Percentiles rank a stretch among this genome's conserved stretches.
These are phyloP conservation scores for Fusarium sambucinum DNA, from an alignment of 2,329 filamentous ascomycete species.

Conservation along the genomic window DNA sequence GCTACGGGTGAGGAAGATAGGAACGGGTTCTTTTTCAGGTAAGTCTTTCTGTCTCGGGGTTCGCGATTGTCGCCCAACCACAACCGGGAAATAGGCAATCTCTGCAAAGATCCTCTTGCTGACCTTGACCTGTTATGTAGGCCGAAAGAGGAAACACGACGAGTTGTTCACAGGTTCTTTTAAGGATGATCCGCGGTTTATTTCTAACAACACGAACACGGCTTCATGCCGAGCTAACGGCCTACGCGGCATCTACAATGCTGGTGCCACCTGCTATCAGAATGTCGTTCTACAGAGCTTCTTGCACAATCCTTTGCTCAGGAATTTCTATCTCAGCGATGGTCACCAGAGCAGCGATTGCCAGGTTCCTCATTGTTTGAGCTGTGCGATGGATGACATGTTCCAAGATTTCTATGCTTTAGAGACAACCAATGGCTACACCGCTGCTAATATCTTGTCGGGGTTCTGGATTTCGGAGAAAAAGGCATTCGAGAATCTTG, in stretches of 20 bases:
- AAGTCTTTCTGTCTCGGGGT: constrained; percentile 44
- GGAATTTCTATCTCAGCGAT: constrained; percentile 92
- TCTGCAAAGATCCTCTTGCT: neutral
- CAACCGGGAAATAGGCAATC: neutral
- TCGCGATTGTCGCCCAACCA: neutral
- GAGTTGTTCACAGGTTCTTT: constrained; percentile 74
- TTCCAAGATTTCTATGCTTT: constrained; percentile 78
- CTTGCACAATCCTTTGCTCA: constrained; percentile 90
- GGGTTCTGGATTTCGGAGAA: constrained; percentile 90
- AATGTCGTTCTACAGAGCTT: constrained; percentile 95
- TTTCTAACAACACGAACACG: constrained; percentile 80
- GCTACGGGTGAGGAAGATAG: constrained; percentile 76
- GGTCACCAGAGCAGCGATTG: constrained; percentile 87
- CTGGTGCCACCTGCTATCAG: constrained; percentile 98
- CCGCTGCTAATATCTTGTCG: constrained; percentile 87
- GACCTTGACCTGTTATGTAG: constrained; percentile 49
- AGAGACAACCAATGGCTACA: constrained; percentile 89
- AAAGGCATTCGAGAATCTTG: constrained; percentile 77
- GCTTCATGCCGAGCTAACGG: constrained; percentile 89
- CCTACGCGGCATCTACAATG: constrained; percentile 93
- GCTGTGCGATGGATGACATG: constrained; percentile 79
- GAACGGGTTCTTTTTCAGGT: constrained; percentile 75
- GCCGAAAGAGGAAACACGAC: constrained; percentile 81
- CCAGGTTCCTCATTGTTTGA: constrained; percentile 70
- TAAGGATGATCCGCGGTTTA: constrained; percentile 80